Conservation (phyloP, 768 basidiomycete species). For the Leucocoprinus leucothites region DNA sequence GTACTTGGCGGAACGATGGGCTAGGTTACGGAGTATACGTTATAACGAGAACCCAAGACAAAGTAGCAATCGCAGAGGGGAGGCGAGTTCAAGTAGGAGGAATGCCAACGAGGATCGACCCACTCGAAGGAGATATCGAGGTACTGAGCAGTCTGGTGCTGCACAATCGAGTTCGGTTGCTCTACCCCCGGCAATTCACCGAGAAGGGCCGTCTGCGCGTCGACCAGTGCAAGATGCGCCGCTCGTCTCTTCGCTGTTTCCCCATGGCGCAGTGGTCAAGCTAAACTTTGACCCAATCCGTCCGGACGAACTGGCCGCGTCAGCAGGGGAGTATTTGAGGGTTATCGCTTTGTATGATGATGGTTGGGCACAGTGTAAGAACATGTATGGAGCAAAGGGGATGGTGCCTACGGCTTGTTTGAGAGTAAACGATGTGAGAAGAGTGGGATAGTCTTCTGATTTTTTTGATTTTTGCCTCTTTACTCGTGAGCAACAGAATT, state of each 20-base stretch:
- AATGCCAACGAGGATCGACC: too few species aligned
- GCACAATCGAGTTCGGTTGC: background rate
- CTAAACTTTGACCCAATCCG: constrained; percentile 64
- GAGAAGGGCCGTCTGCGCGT: background rate
- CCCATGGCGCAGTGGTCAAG: constrained; percentile 35
- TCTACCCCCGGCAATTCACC: background rate
- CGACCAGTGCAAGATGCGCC: background rate
- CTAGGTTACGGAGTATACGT: background rate
- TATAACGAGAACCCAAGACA: background rate
- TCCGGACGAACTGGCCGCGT: constrained; percentile 68
- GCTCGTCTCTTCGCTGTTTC: background rate
- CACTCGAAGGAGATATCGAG: too few species aligned
- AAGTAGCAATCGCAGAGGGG: background rate
- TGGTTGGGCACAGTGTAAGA: constrained; percentile 70
- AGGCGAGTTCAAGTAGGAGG: background rate
- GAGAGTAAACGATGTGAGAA: background rate
- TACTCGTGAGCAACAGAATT: background rate
- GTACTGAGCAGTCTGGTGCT: too few species aligned
- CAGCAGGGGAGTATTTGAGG: constrained; percentile 53
- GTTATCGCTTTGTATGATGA: constrained; percentile 67
- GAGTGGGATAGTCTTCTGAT: background rate
- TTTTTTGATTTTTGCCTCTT: background rate
- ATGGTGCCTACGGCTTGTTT: constrained; percentile 80
- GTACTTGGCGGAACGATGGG: constrained; percentile 3
- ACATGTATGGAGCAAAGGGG: constrained; percentile 56